phyloP scores from a whole-genome alignment of 2,329 filamentous ascomycete species.

The Fusarium sp. region DNA sequence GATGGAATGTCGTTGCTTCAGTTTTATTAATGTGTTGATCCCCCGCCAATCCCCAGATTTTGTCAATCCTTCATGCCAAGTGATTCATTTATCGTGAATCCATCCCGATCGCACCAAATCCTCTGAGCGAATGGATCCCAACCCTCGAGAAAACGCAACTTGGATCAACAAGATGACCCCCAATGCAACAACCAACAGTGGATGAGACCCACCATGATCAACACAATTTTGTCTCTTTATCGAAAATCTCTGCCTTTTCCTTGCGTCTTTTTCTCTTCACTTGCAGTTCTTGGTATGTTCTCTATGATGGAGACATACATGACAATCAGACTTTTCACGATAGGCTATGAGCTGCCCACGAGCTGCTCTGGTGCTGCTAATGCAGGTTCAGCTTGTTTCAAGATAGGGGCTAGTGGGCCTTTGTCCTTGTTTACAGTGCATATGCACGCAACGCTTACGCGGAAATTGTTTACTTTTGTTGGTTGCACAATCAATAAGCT shows the following conservation, averaged over 20 bases:
- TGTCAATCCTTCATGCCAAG: conserved; percentile 3
- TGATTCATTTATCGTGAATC: not conserved
- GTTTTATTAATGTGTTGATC: not conserved
- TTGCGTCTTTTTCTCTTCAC: conserved; percentile 26
- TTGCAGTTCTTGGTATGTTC: not conserved
- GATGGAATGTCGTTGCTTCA: not conserved
- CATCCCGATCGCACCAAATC: not conserved
- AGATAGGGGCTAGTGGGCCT: conserved; percentile 16
- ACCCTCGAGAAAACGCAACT: not conserved
- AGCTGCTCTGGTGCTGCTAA: conserved; percentile 27
- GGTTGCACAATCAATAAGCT: not conserved
- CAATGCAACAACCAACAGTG: not conserved
- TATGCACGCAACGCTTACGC: conserved; percentile 9
- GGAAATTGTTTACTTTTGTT: conserved; percentile 24
- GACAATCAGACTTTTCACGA: conserved; percentile 14
- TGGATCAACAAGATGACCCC: not conserved
- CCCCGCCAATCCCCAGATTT: not conserved
- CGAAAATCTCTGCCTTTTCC: conserved; percentile 21
- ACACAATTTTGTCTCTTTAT: not conserved
- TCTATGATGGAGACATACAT: conserved; percentile 28
- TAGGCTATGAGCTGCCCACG: conserved; percentile 41
- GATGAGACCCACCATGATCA: not conserved
- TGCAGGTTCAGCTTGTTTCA: conserved; percentile 43
- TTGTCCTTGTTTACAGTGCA: not conserved
- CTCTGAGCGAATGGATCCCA: not conserved